phyloP scores from a whole-genome alignment of 2,329 filamentous ascomycete species.

The Scedosporium boydii region DNA sequence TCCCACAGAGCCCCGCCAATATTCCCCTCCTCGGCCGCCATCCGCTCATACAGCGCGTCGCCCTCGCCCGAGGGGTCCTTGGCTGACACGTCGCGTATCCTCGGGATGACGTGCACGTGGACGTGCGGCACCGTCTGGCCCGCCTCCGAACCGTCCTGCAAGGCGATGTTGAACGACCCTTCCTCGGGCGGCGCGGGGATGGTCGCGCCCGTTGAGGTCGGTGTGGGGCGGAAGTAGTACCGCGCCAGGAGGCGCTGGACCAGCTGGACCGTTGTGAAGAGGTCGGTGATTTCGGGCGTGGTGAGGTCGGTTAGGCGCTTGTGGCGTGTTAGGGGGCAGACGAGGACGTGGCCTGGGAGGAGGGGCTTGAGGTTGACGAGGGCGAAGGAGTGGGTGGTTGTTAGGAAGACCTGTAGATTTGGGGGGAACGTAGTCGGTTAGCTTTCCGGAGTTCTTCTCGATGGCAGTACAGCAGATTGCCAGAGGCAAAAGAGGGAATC shows the following conservation, averaged over 20 bases:
- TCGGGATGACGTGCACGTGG: slow-evolving; percentile 84
- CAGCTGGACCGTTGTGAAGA: slow-evolving; percentile 79
- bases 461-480: not conserved
- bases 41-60: slow-evolving; percentile 71
- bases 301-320: slow-evolving; percentile 68
- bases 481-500: slow-evolving; percentile 9
- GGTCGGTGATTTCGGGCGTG: slow-evolving; percentile 61
- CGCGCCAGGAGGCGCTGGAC: slow-evolving; percentile 66
- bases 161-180: slow-evolving; percentile 79
- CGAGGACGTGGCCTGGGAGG: slow-evolving; percentile 83
- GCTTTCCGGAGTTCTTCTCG: not conserved
- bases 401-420: slow-evolving; percentile 67
- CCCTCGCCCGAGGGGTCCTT: slow-evolving; percentile 31
- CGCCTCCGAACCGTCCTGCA: slow-evolving; percentile 87
- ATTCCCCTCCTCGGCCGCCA: slow-evolving; percentile 81
- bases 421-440: not conserved
- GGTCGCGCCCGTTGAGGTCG: not conserved
- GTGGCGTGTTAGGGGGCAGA: slow-evolving; percentile 65
- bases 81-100: slow-evolving; percentile 46
- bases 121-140: slow-evolving; percentile 93
- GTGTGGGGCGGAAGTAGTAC: slow-evolving; percentile 35
- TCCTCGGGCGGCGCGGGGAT: slow-evolving; percentile 29
- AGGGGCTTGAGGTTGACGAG: slow-evolving; percentile 94
- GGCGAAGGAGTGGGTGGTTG: slow-evolving; percentile 70
- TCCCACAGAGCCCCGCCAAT: slow-evolving; percentile 63